These are phyloP conservation scores for Plantago elongata DNA, from an alignment of 257 asterid genomes.

Conservation along the genomic window DNA sequence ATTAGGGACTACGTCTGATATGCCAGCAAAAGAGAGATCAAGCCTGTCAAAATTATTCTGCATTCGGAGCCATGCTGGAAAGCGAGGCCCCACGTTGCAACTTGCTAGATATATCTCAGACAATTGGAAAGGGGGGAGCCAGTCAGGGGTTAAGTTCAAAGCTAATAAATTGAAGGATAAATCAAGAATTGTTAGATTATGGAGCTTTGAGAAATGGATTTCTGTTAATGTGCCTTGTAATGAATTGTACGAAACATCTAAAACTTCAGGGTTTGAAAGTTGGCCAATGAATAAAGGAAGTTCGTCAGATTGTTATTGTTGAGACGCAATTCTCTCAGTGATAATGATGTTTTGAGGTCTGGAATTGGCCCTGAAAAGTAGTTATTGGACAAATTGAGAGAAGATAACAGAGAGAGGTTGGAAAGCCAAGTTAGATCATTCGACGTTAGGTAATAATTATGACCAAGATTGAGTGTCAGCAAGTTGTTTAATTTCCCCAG, in stretches of 20 bases:
- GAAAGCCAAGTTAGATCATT: conserved; percentile 23
- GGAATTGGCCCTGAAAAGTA: neutral
- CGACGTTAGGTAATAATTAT: neutral
- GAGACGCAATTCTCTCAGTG: neutral
- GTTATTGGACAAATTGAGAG: conserved; percentile 15
- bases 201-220: no score
- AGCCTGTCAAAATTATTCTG: no score
- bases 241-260: no score
- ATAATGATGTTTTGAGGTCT: conserved; percentile 2
- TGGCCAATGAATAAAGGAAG: conserved; percentile 16
- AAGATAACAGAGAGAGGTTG: conserved; percentile 9
- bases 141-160: no score
- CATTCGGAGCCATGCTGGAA: no score
- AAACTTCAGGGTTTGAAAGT: neutral
- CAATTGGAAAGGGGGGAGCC: no score
- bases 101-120: no score
- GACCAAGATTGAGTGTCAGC: conserved; percentile 1
- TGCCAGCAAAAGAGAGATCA: conserved; percentile 17
- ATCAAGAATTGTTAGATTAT: no score
- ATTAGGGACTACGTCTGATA: conserved; percentile 24
- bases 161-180: no score
- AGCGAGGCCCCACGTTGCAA: no score
- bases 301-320: neutral
- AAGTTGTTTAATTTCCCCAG: neutral
- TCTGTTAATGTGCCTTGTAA: no score